Evolutionary conservation across 139 green algal genomes (phyloP).

Genomic region (Asterochloris sp.): DNA sequence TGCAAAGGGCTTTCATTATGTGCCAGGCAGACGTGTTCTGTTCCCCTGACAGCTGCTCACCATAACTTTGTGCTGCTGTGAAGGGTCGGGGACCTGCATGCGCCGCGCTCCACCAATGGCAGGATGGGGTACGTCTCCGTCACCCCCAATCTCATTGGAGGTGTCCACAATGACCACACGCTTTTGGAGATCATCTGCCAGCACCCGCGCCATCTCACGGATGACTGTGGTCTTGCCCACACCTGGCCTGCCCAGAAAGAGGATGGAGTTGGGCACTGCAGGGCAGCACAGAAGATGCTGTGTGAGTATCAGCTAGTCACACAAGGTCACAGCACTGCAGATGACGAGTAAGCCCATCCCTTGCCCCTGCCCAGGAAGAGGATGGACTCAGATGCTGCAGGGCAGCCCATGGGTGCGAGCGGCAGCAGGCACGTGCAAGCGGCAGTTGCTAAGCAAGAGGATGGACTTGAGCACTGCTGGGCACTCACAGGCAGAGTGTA

Average conservation of each 20-base stretch:
- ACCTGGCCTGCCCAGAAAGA: slow-evolving; percentile 84
- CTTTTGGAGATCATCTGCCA: slow-evolving; percentile 76
- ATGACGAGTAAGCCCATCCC: neutral
- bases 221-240: slow-evolving; percentile 96
- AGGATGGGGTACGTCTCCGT: slow-evolving; percentile 91
- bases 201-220: slow-evolving; percentile 85
- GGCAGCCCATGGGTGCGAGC: neutral
- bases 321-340: neutral
- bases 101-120: slow-evolving; percentile 88
- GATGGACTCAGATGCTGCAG: neutral
- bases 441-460: too few relatives aligned
- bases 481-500: too few relatives aligned
- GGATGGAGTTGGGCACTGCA: slow-evolving; percentile 62
- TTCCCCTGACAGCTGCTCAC: slow-evolving; percentile 29
- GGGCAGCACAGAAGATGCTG: neutral
- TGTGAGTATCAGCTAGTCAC: neutral
- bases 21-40: too few relatives aligned
- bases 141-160: slow-evolving; percentile 88
- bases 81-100: slow-evolving; percentile 93
- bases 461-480: too few relatives aligned
- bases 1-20: too few relatives aligned
- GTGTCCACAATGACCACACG: slow-evolving; percentile 82
- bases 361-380: neutral
- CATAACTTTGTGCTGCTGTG: slow-evolving; percentile 92
- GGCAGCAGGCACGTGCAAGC: neutral